Evolutionary conservation across 495 filamentous ascomycete genomes (phyloP), one percentile per base, ranked within the genome.

Genomic region (Penicillium simplicissimum): DNA sequence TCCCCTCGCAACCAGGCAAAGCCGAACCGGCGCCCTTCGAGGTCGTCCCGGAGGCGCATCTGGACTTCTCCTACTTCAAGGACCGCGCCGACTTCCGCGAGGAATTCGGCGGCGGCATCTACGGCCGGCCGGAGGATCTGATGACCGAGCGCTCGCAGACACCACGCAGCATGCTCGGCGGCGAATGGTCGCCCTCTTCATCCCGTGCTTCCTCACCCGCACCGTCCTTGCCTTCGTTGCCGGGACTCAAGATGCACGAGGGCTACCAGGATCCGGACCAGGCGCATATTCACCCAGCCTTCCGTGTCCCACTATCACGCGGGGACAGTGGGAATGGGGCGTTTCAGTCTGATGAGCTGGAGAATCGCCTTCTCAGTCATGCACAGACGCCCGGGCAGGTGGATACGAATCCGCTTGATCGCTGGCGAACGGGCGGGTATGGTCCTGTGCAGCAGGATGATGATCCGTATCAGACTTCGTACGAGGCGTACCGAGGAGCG

Each of bases 41-140:
- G 74, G 84, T 97, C 56, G 93, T 98, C 4, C 85, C 89, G 0
- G 95, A 97, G 67, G 85, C 83, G 53, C 86, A 92, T n/a, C 89
- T 97, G 63, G 94, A 98, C 67, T 97, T 98, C 68, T 86, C 87
- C 52, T 93, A 93, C 74, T 97, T 85, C 81, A 97, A 96, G 74
- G 84, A 95, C 66, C 85, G 92, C 0, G 82, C 87, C 14, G 93
- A 97, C 63, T 98, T 98, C 79, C 85, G 85, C 1, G 90, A 91
- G 9, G 92, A 96, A 49, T 88, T 91, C 66, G 92, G 92, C 19
- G 94, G 90, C 10, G 88, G 89, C 25, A 82, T 93, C 15, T 93
- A 88, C 66, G 89, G 89, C 36, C 82, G 81, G 19, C 80, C 84
- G 2, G 81, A 84, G n/a, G 89, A 92, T 63, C 66, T 84, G 35